Conservation (phyloP, 768 basidiomycete species). For the Mycena kentingensis region DNA sequence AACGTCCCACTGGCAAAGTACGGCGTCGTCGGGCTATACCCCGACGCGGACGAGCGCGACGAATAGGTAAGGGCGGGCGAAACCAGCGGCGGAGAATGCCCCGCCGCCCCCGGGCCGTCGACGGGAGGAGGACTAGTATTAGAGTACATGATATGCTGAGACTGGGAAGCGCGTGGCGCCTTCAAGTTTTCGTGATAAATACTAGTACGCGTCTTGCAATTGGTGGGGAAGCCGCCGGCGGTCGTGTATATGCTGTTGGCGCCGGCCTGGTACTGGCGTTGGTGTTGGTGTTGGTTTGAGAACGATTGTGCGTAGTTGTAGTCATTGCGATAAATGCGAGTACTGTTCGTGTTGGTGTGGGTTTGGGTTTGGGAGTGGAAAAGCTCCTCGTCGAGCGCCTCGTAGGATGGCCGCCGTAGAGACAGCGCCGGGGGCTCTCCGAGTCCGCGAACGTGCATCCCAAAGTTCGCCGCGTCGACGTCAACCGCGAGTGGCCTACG, state of each 20-base stretch:
- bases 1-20: too few relatives aligned
- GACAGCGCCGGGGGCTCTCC: conserved; percentile 39
- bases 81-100: conserved; percentile 58
- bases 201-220: too few relatives aligned
- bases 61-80: conserved; percentile 73
- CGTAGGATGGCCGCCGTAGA: too few relatives aligned
- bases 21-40: conserved; percentile 70
- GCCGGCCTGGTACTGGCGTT: too few relatives aligned
- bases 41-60: conserved; percentile 59
- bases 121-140: too few relatives aligned
- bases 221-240: too few relatives aligned
- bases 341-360: conserved; percentile 6
- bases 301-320: not conserved
- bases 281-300: not conserved
- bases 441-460: conserved; percentile 44
- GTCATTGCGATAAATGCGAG: conserved; percentile 9
- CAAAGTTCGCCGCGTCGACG: conserved; percentile 38
- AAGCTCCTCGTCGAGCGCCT: conserved; percentile 39
- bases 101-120: conserved; percentile 24
- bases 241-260: conserved; percentile 16
- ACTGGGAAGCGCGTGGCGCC: too few relatives aligned
- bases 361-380: conserved; percentile 32
- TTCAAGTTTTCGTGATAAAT: conserved; percentile 28
- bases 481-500: too few relatives aligned
- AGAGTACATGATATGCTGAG: conserved; percentile 25